A percentile compares a stretch with the other conserved stretches of the same genome.
Conservation (phyloP, 2,329 filamentous ascomycete species). For the Fusarium anguioides region DNA sequence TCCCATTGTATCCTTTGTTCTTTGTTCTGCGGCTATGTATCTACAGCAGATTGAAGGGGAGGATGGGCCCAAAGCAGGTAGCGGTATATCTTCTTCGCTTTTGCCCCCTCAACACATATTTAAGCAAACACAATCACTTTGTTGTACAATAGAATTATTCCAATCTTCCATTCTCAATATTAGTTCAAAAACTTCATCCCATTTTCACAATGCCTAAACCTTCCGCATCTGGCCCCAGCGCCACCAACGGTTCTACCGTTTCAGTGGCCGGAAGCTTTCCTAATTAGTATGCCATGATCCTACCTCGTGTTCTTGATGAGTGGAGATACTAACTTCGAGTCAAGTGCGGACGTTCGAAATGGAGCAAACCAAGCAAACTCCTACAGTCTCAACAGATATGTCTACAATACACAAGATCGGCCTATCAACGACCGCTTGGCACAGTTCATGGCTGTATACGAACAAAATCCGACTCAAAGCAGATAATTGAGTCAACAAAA, state of each 20-base stretch:
- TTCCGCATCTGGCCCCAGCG: neutral
- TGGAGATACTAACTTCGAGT: neutral
- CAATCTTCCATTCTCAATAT: neutral
- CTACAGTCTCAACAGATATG: neutral
- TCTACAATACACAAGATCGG: neutral
- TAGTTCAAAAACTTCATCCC: neutral
- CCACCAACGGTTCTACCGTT: neutral
- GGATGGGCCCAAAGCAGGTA: neutral
- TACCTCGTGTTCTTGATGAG: no score
- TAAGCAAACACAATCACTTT: neutral
- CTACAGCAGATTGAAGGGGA: neutral
- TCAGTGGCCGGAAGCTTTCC: constrained; percentile 3
- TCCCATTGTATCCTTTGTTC: neutral
- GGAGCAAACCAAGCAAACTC: neutral
- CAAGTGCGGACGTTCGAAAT: neutral
- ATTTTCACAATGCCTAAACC: neutral
- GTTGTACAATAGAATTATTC: neutral
- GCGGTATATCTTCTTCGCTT: neutral
- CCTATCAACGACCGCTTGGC: neutral
- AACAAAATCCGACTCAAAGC: neutral
- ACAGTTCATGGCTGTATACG: neutral
- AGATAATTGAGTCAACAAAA: neutral
- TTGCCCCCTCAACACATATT: neutral
- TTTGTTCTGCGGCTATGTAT: neutral
- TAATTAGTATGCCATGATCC: neutral